Base-by-base conservation (phyloP, 306 rosid genomes). In the Cucumis hystrix region DNA sequence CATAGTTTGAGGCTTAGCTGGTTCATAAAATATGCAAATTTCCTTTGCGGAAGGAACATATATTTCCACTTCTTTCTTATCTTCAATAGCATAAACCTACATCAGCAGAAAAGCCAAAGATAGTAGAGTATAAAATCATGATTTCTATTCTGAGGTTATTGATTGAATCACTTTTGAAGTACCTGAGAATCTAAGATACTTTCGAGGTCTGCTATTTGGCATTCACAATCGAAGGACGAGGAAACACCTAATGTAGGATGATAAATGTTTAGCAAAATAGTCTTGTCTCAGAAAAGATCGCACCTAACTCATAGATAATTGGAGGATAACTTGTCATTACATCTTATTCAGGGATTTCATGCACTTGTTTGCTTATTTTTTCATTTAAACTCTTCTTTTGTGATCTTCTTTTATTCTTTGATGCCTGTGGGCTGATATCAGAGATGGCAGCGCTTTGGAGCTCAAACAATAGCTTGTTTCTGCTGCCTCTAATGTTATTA, bases 131-230 rank as follows among this genome's bases (percentile, higher is more conserved):
- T 56, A 71, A 33, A 43, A 59, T 59, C 25, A 43, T 40, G 72
- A 30, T 35, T 77, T 77, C 70, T 74, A 66, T 67, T 51, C 68
- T 65, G 11, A 59, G 75, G 40, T 78, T 71, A 74, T 39, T 30
- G 43, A 60, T 77, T 43, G 28, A 66, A 21, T 66, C 43, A 67
- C 52, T 21, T 30, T 28, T 60, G 17, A 54, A 64, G 79, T 86
- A 89, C 98, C 96, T 82, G 85, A 6, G 96, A 88, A 78, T 92
- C 97, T 89, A 95, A 73, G 82, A 82, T 83, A 70, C 76, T 83
- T 86, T 95, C 98, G 71, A 95, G 97, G 51, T 89, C 92, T 41
- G 85, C 85, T 80, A 92, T 87, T 79, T 95, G 98, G 80, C 77
- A 83, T 85, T 89, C 87, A 61, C 97, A 95, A 65, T 88, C 91